Base-by-base conservation (phyloP, 768 basidiomycete species). In the Lactarius akahatsu region DNA sequence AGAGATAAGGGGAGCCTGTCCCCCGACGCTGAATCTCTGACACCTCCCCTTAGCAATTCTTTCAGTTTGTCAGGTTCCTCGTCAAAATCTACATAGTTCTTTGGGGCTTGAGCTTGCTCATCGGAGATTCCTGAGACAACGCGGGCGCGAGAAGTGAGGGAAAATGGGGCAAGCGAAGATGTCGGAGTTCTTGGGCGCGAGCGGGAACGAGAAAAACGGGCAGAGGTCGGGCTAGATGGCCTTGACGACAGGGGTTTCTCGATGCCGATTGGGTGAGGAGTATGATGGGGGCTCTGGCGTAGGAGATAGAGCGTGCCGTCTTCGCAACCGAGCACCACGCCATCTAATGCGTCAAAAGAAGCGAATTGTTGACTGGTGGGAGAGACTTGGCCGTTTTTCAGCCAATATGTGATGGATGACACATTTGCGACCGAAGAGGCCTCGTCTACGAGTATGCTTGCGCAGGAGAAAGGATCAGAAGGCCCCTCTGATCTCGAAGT, bases 31-130 rank as follows among this genome's bases (percentile, higher is more conserved):
- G 72, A 77, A 34, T 76, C 74, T 57, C 72, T 85, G 20, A 76
- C 78, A 40, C 77, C 76, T 11, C 83, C 85, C 71, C 86, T 88
- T 38, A 94, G 75, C 72, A 94, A 80, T 41, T 86, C 88, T 73
- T 89, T 91, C 67, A 94, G 79, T 70, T 86, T 87, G 62, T 87
- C 88, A 2, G 87, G 81, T 72, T 94, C 92, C 54, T 92, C 89
- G 2, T 93, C 92, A 64, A 86, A 91, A 72, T 94, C 92, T 1
- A 92, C 87, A 71, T 84, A 87, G 70, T 86, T 91, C 76, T 84
- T 91, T 0, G 90, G 86, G 0, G 91, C 92, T 73, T 92, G 89
- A 0, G 84, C 90, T 66, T 83, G 83, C 66, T 91, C 88, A 10
- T 79, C 78, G 9, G 85, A 90, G 5, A 94, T 77, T 13, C 86